Base-by-base conservation (phyloP, 352 stramenopile genomes). In the Phytophthora aleatoria region DNA sequence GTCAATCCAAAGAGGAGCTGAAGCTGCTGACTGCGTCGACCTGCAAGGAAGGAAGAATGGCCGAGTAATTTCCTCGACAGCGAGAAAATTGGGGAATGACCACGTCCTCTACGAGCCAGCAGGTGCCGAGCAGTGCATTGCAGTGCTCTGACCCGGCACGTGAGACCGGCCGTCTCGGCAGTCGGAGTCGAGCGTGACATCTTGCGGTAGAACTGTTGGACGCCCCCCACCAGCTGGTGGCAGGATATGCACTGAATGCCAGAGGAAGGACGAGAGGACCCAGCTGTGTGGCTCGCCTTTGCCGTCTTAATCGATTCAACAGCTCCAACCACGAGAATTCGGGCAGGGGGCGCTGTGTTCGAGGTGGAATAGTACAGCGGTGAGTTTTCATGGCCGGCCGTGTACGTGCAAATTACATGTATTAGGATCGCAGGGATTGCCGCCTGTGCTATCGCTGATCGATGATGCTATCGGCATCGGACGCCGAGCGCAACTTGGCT, bases 71-170 rank as follows among this genome's bases (percentile, higher is more conserved):
- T 69, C 49, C 65, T 73, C 61, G 43, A 24, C 24, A 53, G 45
- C 59, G 60, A 73, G 60, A 66, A 69, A 73, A 73, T 74, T 74
- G 50, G 50, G 38, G 50, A 74, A 74, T 74, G 64, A 26, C 33
- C 44, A 26, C 15, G 28, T 50, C 53, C n/a, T 52, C 30, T 61
- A 53, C 47, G 30, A 63, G 56, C 44, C 16, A 49, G 50, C 52
- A 39, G 52, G 38, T 24, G 53, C 39, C 38, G 27, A 28, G 10
- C 52, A 42, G 50, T 57, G 50, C 55, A 62, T 27, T 9, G 35
- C 47, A 49, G 41, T 35, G 53, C 31, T 42, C 50, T 60, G 58
- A 61, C 53, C 61, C 16, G 35, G 56, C 15, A 60, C 63, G 28
- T 71, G 62, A 70, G 63, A 67, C 63, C 50, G 57, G 50, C 54